Evolutionary conservation across 345 rosid genomes (phyloP).

Genomic region (Populus nigra): DNA sequence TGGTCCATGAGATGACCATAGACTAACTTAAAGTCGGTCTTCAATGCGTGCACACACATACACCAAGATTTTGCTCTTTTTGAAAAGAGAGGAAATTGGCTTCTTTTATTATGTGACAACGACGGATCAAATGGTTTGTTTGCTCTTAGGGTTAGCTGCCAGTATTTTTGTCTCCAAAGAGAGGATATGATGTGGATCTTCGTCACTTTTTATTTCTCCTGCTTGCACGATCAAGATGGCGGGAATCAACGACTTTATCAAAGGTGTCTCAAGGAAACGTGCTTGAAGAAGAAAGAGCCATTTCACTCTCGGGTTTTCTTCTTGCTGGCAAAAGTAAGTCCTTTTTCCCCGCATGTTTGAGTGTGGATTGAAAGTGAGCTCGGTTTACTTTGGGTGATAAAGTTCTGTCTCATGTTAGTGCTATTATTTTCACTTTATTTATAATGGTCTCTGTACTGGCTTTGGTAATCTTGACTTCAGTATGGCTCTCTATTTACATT

Average conservation of each 20-base stretch:
- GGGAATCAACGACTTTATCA: constrained; percentile 14
- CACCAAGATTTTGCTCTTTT: neutral
- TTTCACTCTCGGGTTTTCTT: neutral
- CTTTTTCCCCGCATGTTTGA: neutral
- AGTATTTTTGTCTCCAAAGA: neutral
- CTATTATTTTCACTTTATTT: neutral
- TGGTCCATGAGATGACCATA: neutral
- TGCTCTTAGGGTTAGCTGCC: neutral
- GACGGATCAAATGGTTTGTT: neutral
- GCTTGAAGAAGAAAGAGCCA: neutral
- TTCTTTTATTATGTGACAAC: neutral
- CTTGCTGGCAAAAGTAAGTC: neutral
- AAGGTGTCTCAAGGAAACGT: constrained; percentile 6
- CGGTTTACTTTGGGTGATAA: neutral
- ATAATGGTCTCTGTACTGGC: neutral
- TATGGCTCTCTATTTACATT: neutral
- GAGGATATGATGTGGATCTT: neutral
- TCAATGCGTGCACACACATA: neutral
- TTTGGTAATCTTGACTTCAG: neutral
- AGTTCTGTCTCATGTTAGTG: neutral
- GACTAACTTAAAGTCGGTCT: neutral
- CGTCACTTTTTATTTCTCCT: neutral
- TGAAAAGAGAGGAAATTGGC: neutral
- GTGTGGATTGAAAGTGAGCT: constrained; percentile 6
- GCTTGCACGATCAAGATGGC: neutral